Evolutionary conservation across 228 moss, liverwort and hornwort species (phyloP), one percentile per base, ranked within the genome.

Genomic region (Sphagnum fallax): DNA sequence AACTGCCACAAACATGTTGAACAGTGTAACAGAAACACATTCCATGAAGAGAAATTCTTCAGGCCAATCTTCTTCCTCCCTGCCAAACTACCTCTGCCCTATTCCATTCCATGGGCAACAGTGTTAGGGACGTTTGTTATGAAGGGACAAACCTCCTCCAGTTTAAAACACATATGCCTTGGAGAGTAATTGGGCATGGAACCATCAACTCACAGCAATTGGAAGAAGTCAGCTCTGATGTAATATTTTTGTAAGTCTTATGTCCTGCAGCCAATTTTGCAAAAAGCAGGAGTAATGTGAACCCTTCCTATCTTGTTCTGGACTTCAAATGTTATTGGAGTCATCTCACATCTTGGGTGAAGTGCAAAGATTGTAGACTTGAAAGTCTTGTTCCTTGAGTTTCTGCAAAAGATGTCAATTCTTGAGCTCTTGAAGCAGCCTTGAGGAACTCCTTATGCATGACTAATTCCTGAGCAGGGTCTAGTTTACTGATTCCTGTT

Each of bases 91-190:
- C 48, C 9, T 48, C 49, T 49, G 8, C 48, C 11, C 65, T 65
- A 49, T 65, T 65, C 49, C 48, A 65, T 65, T 48, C 49, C 49
- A 10, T 65, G 65, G 65, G 12, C 47, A 65, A 65, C 65, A 65
- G 65, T 13, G 65, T 49, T 49, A 65, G 9, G 65, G 65, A 65
- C 50, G 65, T 65, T 48, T 65, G 65, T 65, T 65, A 47, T 65
- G 65, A 49, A 65, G 65, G 65, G 49, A 65, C 48, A 65, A 65
- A 49, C 65, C 49, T 65, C 48, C 65, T 65, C 48, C 65, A 65
- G 48, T 48, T 8, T 65, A 65, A 32, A 65, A 50, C 12, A 50
- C 9, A 47, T 47, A 8, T 65, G 48, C 49, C 12, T 65, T 65
- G 65, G 65, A 65, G 65, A 65, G 4, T 48, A 50, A 49, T 65